Evolutionary conservation across 495 filamentous ascomycete genomes (phyloP), one percentile per base, ranked within the genome.

Genomic region (Tuber magnatum): DNA sequence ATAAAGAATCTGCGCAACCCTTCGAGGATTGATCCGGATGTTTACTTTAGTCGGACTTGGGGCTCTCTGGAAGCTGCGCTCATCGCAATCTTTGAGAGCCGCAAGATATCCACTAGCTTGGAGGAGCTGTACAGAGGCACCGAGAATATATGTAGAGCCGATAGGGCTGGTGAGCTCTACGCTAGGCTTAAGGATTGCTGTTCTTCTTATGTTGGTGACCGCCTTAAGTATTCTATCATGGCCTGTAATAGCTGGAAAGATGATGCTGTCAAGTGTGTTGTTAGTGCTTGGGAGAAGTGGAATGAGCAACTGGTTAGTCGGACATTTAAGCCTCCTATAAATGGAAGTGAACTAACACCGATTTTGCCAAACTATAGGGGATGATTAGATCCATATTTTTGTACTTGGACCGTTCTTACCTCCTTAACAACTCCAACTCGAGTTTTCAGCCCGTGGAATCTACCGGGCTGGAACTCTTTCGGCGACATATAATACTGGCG

Each of bases 91-190:
- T 97, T 97, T 81, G 81, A 85, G 18, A 85, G 87, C 46, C 85
- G 87, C 73, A 87, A 88, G 74, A 87, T 91, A 9, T 83, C 85
- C 1, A 86, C 88, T 75, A 92, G 93, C 20, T 84, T 96, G 68
- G 95, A 98, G 82, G 91, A 93, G 75, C 86, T 99, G 16, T 97
- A 98, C 83, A 88, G 92, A 43, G 93, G 92, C 0, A 92, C 94
- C 0, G 94, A 98, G 85, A 94, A 94, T 80, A 86, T 96, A 0
- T 98, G 95, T 83, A 88, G 92, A 72, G 90, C 91, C 75, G 91
- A 89, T 3, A 87, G 88, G 76, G 91, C 93, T 2, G 84, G 86
- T n/a, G 83, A 87, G 28, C 82, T 97, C 61, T 90, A 87, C 68
- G 86, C 88, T 69, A 86, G 86, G 78, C 84, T 97, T 68, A 86